phyloP scores from a whole-genome alignment of 2,329 filamentous ascomycete species.

The Apiospora aurea region DNA sequence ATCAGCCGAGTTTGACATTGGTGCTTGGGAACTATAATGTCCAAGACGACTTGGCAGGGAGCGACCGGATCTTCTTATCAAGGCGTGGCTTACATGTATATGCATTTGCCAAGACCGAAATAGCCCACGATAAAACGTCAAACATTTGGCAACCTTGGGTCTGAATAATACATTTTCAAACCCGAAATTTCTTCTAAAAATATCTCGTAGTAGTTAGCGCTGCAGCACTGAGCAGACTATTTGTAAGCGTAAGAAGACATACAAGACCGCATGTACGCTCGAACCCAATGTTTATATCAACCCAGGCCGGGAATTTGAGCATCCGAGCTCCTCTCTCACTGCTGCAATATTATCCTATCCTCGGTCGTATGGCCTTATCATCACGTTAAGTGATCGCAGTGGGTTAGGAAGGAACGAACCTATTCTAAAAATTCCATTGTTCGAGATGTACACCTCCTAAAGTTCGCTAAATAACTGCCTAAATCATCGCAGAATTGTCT shows the following conservation, averaged over 20 bases:
- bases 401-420: too few relatives aligned
- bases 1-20: not conserved
- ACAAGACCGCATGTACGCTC: not conserved
- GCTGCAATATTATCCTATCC: not conserved
- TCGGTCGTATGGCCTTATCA: not conserved
- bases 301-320: not conserved
- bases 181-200: not conserved
- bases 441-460: not conserved
- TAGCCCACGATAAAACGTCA: not conserved
- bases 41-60: not conserved
- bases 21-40: not conserved
- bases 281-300: not conserved
- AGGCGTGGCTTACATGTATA: not conserved
- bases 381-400: too few relatives aligned
- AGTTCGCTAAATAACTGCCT: not conserved
- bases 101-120: not conserved
- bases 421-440: not conserved
- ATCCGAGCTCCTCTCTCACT: not conserved
- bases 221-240: not conserved
- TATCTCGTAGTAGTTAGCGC: not conserved
- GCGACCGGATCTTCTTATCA: not conserved
- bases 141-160: not conserved
- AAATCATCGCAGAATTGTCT: not conserved
- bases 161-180: not conserved
- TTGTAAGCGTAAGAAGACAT: not conserved